These are phyloP conservation scores for Rhododendron henanense DNA, from an alignment of 148 eudicot species.

Conservation along the genomic window DNA sequence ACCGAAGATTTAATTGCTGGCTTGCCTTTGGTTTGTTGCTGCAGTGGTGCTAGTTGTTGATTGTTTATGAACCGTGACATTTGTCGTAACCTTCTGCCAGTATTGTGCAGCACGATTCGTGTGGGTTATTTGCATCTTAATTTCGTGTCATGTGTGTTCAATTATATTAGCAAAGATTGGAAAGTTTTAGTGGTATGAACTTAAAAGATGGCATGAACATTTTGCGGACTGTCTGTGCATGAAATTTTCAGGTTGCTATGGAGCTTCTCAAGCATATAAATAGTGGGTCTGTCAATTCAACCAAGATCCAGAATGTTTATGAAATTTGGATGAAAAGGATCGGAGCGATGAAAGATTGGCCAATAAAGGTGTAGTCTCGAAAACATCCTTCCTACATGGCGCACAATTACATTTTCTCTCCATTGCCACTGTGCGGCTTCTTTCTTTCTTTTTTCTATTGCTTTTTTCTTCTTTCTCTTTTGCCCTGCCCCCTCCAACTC, in stretches of 20 bases:
- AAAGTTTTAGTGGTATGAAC: not conserved
- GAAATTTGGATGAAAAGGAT: constrained; percentile 63
- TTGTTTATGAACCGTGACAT: not conserved
- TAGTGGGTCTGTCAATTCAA: constrained; percentile 18
- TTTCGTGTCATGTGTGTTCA: not conserved
- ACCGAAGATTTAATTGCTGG: too few species aligned
- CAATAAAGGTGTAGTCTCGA: constrained; percentile 38
- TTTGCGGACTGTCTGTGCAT: not conserved
- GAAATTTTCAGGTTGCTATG: constrained; percentile 49
- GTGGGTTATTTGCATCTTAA: not conserved
- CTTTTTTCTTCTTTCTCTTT: not conserved
- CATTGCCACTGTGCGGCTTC: not conserved
- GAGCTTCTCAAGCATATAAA: constrained; percentile 51
- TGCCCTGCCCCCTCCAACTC: not conserved
- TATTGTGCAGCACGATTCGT: not conserved
- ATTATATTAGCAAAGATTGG: not conserved
- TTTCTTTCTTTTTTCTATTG: not conserved
- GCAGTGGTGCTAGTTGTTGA: not conserved
- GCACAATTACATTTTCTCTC: not conserved
- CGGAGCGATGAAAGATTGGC: constrained; percentile 34
- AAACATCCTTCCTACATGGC: not conserved
- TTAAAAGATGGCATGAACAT: not conserved
- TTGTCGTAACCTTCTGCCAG: not conserved
- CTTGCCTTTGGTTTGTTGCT: not conserved
- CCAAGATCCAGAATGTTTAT: constrained; percentile 35